phyloP scores from a whole-genome alignment of 768 basidiomycete genomes.

The Phaeotremella skinneri region DNA sequence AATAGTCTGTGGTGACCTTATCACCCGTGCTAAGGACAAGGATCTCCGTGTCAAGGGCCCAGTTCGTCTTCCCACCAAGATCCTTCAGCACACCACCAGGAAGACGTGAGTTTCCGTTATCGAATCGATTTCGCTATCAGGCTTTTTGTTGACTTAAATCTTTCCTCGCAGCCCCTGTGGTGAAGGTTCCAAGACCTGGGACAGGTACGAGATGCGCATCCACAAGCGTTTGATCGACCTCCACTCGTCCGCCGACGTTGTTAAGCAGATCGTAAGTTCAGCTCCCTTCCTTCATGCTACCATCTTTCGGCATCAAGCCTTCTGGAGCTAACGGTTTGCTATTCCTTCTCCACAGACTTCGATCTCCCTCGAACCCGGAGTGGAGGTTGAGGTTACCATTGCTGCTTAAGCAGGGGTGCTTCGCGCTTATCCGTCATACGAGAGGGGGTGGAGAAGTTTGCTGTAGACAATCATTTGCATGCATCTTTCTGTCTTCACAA shows the following conservation, averaged over 20 bases:
- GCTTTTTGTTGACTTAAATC: not conserved
- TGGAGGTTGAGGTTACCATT: conserved; percentile 98
- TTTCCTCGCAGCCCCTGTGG: conserved; percentile 75
- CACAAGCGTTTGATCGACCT: conserved; percentile 99
- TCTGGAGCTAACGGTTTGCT: conserved; percentile 6
- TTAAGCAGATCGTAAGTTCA: conserved; percentile 99
- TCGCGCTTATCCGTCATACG: conserved; percentile 2
- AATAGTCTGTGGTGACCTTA: conserved; percentile 88
- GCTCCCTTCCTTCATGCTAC: not conserved
- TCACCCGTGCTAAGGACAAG: conserved; percentile 99
- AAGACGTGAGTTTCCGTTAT: conserved; percentile 80
- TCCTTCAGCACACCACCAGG: conserved; percentile 97
- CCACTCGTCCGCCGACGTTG: conserved; percentile 96
- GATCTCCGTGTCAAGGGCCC: conserved; percentile 99
- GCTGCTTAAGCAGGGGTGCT: conserved; percentile 50
- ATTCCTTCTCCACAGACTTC: conserved; percentile 64
- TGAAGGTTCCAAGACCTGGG: conserved; percentile 99
- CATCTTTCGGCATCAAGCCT: not conserved
- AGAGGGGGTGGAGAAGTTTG: not conserved
- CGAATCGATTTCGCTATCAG: too few relatives aligned
- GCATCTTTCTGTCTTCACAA: conserved; percentile 1
- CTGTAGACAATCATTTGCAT: not conserved
- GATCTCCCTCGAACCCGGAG: conserved; percentile 98
- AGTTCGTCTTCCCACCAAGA: conserved; percentile 97
- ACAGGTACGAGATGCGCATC: conserved; percentile 97